Percentiles rank a stretch among this genome's conserved stretches.
phyloP scores from a whole-genome alignment of 179 eudicot species.

The Patellifolia procumbens region DNA sequence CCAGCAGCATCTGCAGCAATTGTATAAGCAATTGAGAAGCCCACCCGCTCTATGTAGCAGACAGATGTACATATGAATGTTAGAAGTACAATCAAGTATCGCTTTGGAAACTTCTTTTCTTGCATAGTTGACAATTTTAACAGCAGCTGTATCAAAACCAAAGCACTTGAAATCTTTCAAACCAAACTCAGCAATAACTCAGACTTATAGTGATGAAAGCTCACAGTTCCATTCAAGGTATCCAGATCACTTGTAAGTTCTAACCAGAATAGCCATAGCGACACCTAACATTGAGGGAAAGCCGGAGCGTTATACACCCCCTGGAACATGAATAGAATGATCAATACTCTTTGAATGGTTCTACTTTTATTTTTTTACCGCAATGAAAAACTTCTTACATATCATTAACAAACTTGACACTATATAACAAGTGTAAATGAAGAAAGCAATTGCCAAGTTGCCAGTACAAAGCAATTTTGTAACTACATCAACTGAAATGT shows the following conservation, averaged over 20 bases:
- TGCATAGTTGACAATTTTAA: slow-evolving; percentile 35
- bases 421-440: background rate
- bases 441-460: background rate
- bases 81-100: slow-evolving; percentile 74
- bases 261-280: slow-evolving; percentile 19
- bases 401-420: background rate
- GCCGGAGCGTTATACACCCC: slow-evolving; percentile 14
- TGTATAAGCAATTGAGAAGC: slow-evolving; percentile 69
- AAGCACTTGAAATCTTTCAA: slow-evolving; percentile 15
- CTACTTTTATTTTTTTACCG: no score
- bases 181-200: slow-evolving; percentile 11
- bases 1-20: slow-evolving; percentile 67
- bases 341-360: slow-evolving; percentile 17
- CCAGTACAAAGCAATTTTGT: background rate
- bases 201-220: slow-evolving; percentile 11
- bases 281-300: background rate
- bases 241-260: slow-evolving; percentile 10
- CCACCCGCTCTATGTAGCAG: slow-evolving; percentile 94
- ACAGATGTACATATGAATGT: slow-evolving; percentile 85
- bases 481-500: no score
- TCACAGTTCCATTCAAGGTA: background rate
- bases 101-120: slow-evolving; percentile 61
- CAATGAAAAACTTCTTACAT: background rate
- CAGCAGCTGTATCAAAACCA: background rate
- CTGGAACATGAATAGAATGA: slow-evolving; percentile 19